These are phyloP conservation scores for Sordariomycetes sp. DNA, from an alignment of 2,329 filamentous ascomycete genomes.

Conservation along the genomic window DNA sequence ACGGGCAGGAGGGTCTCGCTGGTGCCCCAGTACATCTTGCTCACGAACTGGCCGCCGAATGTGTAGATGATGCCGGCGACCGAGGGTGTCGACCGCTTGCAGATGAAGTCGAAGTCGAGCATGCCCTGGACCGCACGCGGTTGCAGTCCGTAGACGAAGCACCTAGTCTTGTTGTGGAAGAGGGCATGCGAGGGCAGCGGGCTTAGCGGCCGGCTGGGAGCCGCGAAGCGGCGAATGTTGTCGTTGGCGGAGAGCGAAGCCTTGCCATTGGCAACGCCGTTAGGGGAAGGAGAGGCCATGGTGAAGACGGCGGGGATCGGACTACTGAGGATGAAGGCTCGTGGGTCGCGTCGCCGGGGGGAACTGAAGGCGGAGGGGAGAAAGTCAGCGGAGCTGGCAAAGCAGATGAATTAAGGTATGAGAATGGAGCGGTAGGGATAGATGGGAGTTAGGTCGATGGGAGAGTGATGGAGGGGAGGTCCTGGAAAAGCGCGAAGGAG, in stretches of 20 bases:
- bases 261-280: slow-evolving; percentile 24
- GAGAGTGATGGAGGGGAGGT: not conserved
- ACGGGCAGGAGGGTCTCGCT: slow-evolving; percentile 97
- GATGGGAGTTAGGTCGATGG: not conserved
- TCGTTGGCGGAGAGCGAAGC: slow-evolving; percentile 71
- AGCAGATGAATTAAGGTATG: not conserved
- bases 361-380: not conserved
- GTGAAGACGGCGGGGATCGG: not conserved
- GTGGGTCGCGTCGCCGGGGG: not conserved
- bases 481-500: not conserved
- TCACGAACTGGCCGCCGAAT: slow-evolving; percentile 98
- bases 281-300: slow-evolving; percentile 28
- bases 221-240: slow-evolving; percentile 94
- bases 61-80: slow-evolving; percentile 99
- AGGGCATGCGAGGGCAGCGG: slow-evolving; percentile 79
- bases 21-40: slow-evolving; percentile 99
- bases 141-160: slow-evolving; percentile 99
- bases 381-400: not conserved
- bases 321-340: not conserved
- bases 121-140: slow-evolving; percentile 83
- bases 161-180: slow-evolving; percentile 99
- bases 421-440: not conserved
- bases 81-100: slow-evolving; percentile 92
- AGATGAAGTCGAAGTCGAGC: slow-evolving; percentile 99
- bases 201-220: slow-evolving; percentile 84